Percentiles rank a stretch among this genome's conserved stretches.
Conservation (phyloP, 495 filamentous ascomycete species). For the Aspergillus bertholletiae region DNA sequence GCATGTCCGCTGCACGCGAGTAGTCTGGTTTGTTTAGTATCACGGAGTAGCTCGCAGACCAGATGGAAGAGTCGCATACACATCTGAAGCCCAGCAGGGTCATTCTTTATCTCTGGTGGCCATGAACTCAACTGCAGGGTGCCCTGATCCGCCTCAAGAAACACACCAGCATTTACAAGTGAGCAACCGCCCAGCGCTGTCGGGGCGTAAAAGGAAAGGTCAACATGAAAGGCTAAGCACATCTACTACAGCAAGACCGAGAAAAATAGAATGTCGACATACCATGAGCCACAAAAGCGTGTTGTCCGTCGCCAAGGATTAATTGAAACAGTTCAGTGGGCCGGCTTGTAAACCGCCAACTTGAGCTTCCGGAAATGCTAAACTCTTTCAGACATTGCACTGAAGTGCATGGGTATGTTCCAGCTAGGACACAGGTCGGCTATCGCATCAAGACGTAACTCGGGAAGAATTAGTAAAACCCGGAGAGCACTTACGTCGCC, state of each 20-base stretch:
- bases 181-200: constrained; percentile 61
- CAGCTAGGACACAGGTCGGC: constrained; percentile 27
- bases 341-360: constrained; percentile 30
- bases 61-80: constrained; percentile 38
- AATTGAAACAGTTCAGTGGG: constrained; percentile 63
- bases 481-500: constrained; percentile 42
- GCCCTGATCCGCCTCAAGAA: constrained; percentile 54
- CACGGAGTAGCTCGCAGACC: not conserved
- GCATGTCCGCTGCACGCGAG: constrained; percentile 48
- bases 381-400: constrained; percentile 44
- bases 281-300: constrained; percentile 64
- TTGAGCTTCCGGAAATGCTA: constrained; percentile 52
- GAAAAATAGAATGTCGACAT: constrained; percentile 11
- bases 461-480: not conserved
- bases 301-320: constrained; percentile 61
- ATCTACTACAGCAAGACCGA: not conserved
- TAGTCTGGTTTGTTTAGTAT: constrained; percentile 43
- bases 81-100: constrained; percentile 39
- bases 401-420: constrained; percentile 54
- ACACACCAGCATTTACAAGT: constrained; percentile 66
- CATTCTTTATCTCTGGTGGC: constrained; percentile 54
- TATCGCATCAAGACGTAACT: not conserved
- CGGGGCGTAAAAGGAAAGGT: not conserved
- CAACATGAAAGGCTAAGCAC: not conserved
- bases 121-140: constrained; percentile 53